A percentile compares a stretch with the other conserved stretches of the same genome.
Evolutionary conservation across 495 filamentous ascomycete species (phyloP).

Genomic region (Penicillium robsamsonii): DNA sequence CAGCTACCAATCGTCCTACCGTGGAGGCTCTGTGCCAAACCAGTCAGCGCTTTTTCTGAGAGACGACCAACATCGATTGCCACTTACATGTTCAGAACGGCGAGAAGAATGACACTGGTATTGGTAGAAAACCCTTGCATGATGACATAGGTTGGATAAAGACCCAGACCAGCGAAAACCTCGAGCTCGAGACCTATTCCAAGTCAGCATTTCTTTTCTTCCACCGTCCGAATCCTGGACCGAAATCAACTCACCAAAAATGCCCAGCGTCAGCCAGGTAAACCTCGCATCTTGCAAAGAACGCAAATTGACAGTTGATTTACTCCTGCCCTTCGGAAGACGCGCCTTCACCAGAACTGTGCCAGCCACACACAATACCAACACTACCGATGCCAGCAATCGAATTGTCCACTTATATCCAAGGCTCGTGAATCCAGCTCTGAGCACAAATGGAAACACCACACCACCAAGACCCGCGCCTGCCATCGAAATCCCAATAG

Average conservation of each 20-base stretch:
- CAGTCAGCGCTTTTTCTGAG: neutral
- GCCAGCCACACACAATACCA: slow-evolving; percentile 48
- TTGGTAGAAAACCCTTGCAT: slow-evolving; percentile 37
- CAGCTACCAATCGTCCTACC: slow-evolving; percentile 67
- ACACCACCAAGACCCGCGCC: slow-evolving; percentile 54
- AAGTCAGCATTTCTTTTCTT: slow-evolving; percentile 25
- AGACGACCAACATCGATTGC: neutral
- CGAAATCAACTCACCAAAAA: slow-evolving; percentile 30
- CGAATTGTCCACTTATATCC: slow-evolving; percentile 63
- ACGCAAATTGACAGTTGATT: slow-evolving; percentile 51
- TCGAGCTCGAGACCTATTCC: slow-evolving; percentile 45
- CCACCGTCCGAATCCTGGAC: neutral
- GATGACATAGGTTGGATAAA: slow-evolving; percentile 51
- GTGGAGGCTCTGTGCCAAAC: slow-evolving; percentile 26
- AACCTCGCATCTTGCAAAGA: slow-evolving; percentile 54
- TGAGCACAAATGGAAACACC: slow-evolving; percentile 58
- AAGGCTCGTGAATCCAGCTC: slow-evolving; percentile 47
- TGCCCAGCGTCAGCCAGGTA: slow-evolving; percentile 38
- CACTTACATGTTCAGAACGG: slow-evolving; percentile 35
- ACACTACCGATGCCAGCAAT: slow-evolving; percentile 56
- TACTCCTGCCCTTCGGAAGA: slow-evolving; percentile 33
- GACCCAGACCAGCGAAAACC: slow-evolving; percentile 50
- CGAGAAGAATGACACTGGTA: slow-evolving; percentile 35
- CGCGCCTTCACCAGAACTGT: slow-evolving; percentile 39
- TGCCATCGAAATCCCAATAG: slow-evolving; percentile 40